Evolutionary conservation across 2,329 filamentous ascomycete species (phyloP).

Genomic region (Venturia effusa): DNA sequence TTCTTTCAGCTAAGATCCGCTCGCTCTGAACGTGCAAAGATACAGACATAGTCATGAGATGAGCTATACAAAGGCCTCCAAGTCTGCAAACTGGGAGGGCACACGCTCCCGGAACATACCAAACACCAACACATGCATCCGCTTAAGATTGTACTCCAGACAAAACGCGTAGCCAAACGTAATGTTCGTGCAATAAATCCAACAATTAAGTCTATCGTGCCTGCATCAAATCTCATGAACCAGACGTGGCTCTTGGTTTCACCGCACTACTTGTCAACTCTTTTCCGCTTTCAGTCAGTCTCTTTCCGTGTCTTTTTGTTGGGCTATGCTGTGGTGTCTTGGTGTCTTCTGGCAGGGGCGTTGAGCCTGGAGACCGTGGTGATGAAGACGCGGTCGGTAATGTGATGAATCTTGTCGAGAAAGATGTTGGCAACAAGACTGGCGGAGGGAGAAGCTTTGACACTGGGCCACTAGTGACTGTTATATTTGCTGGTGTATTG

Average conservation of each 20-base stretch:
- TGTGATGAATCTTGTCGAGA: constrained; percentile 27
- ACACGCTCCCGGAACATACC: neutral
- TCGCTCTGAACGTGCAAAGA: neutral
- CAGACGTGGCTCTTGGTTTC: constrained; percentile 41
- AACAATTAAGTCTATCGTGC: neutral
- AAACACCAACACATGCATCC: neutral
- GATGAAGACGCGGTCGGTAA: constrained; percentile 23
- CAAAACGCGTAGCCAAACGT: neutral
- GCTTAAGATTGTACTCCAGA: neutral
- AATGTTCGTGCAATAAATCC: neutral
- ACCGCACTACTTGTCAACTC: constrained; percentile 37
- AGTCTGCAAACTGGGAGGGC: neutral
- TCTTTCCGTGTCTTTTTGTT: constrained; percentile 8
- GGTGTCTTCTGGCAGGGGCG: neutral
- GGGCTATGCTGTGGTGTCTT: neutral
- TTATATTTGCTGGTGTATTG: neutral
- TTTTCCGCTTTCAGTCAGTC: constrained; percentile 18
- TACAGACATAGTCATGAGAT: neutral
- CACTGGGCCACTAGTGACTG: neutral
- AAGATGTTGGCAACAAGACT: constrained; percentile 27
- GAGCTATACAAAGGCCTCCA: neutral
- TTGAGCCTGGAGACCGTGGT: neutral
- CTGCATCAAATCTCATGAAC: constrained; percentile 36
- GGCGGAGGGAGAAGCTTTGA: constrained; percentile 27
- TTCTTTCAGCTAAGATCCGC: neutral